These are phyloP conservation scores for Nannochloropsis salina DNA, from an alignment of 108 stramenopile species.

Conservation along the genomic window DNA sequence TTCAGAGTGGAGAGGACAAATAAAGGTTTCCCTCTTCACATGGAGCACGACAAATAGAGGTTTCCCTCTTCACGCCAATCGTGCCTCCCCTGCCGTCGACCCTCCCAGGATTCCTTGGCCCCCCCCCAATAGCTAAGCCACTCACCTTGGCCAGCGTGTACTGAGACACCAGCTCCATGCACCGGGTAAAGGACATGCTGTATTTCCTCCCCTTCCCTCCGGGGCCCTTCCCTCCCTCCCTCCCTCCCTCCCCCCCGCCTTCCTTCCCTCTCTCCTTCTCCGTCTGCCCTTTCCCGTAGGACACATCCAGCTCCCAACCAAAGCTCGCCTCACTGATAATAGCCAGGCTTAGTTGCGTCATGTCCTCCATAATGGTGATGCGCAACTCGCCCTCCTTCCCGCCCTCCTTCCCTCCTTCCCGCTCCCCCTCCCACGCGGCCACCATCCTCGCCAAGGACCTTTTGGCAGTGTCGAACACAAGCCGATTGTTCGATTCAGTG, in stretches of 20 bases:
- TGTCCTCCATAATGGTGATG: neutral
- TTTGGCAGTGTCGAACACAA: neutral
- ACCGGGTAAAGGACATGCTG: neutral
- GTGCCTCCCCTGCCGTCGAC: too few relatives aligned
- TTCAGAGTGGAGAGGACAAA: too few relatives aligned
- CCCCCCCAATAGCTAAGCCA: neutral
- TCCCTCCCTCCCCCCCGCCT: neutral
- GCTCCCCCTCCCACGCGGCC: neutral
- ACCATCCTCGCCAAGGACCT: neutral
- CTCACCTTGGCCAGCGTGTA: conserved; percentile 19
- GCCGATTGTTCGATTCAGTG: neutral
- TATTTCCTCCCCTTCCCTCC: neutral
- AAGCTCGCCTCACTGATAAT: neutral
- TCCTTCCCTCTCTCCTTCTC: conserved; percentile 7
- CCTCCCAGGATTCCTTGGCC: neutral
- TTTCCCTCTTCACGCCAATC: too few relatives aligned
- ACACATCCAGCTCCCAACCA: neutral
- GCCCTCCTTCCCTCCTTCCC: conserved; percentile 9
- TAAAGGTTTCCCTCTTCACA: too few relatives aligned
- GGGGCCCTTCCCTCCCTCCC: neutral
- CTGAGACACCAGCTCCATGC: neutral
- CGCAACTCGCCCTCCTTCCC: neutral
- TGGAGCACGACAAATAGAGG: too few relatives aligned
- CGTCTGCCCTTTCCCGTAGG: neutral
- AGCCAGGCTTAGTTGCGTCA: neutral